Evolutionary conservation across 352 stramenopile genomes (phyloP).

Genomic region (Pythium utonaiense): DNA sequence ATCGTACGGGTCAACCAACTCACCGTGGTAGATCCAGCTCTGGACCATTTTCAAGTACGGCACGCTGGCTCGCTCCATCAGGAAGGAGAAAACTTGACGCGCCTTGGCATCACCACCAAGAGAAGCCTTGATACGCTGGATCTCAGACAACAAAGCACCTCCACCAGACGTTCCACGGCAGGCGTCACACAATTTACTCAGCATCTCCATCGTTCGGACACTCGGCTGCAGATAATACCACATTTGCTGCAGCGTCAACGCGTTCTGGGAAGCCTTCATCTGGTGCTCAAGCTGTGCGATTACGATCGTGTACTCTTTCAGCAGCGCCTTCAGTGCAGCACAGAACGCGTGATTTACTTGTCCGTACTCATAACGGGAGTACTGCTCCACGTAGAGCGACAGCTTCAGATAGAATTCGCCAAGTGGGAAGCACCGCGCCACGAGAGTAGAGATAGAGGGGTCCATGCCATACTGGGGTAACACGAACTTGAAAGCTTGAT

Average conservation of each 20-base stretch:
- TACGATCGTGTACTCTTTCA: conserved; percentile 93
- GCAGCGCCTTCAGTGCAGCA: conserved; percentile 86
- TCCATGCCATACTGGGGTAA: conserved; percentile 76
- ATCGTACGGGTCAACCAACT: conserved; percentile 88
- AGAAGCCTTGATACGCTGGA: conserved; percentile 83
- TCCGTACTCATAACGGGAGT: conserved; percentile 89
- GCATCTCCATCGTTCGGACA: conserved; percentile 90
- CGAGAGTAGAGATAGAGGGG: conserved; percentile 69
- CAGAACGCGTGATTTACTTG: conserved; percentile 93
- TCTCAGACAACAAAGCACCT: conserved; percentile 88
- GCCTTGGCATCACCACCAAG: conserved; percentile 77
- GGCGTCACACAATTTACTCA: conserved; percentile 78
- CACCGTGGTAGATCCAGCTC: conserved; percentile 87
- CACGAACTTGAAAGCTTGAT: conserved; percentile 55
- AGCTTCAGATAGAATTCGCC: conserved; percentile 81
- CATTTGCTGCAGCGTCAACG: conserved; percentile 88
- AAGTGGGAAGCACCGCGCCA: conserved; percentile 58
- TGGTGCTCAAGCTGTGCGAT: conserved; percentile 89
- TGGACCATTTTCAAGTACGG: conserved; percentile 91
- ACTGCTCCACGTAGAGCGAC: conserved; percentile 75
- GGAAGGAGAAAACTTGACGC: conserved; percentile 71
- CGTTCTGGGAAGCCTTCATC: conserved; percentile 34
- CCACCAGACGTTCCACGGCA: conserved; percentile 79
- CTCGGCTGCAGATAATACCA: conserved; percentile 92
- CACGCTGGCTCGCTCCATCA: conserved; percentile 78